Evolutionary conservation across 73 alveolate genomes (phyloP).

Genomic region (Paramecium pentaurelia): DNA sequence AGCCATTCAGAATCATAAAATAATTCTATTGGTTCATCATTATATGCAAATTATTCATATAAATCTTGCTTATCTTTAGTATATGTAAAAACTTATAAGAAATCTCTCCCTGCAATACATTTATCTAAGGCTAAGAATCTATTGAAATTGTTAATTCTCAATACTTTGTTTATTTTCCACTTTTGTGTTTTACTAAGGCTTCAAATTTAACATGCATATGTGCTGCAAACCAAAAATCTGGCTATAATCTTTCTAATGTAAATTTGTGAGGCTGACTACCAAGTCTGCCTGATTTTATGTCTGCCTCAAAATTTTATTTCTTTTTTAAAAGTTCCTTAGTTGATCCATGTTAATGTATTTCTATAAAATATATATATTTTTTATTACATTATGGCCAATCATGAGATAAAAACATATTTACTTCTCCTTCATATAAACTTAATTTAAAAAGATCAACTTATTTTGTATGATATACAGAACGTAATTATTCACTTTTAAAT

Average conservation of each 20-base stretch:
- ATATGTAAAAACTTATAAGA: conserved; percentile 53
- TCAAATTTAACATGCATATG: conserved; percentile 76
- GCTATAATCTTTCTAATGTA: conserved; percentile 56
- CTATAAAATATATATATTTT: background rate
- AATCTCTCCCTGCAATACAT: conserved; percentile 68
- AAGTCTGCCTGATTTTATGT: conserved; percentile 47
- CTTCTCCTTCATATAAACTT: conserved; percentile 45
- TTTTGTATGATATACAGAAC: conserved; percentile 81
- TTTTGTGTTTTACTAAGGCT: conserved; percentile 45
- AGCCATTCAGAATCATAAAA: conserved; percentile 72
- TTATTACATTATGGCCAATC: conserved; percentile 87
- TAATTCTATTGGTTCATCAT: conserved; percentile 45
- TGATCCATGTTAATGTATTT: conserved; percentile 36
- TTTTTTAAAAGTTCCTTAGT: conserved; percentile 4
- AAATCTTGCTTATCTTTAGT: conserved; percentile 19
- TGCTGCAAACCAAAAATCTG: conserved; percentile 77
- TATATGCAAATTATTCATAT: background rate
- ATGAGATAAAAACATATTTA: conserved; percentile 79
- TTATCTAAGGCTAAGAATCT: conserved; percentile 75
- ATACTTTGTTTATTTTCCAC: background rate
- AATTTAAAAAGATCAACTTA: conserved; percentile 80
- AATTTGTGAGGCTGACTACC: conserved; percentile 65
- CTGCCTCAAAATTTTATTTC: conserved; percentile 51
- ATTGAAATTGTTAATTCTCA: background rate
- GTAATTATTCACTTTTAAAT: conserved; percentile 72